Conservation (phyloP, 2,329 filamentous ascomycete genomes). For the Colletotrichum sojae region DNA sequence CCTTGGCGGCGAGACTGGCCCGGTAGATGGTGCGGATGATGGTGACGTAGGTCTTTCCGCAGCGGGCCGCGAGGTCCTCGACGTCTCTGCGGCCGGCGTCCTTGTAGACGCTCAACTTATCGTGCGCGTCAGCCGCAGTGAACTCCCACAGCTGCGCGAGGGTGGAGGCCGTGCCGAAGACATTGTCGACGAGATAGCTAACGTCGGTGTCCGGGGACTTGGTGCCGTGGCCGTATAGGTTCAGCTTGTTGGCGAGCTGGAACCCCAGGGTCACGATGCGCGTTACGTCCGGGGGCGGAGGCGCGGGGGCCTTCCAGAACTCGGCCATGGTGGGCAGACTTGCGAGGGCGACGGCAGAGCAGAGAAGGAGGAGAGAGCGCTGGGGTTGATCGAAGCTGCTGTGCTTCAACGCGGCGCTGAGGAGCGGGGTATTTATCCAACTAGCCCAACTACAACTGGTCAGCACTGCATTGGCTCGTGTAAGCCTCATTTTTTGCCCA, state of each 20-base stretch:
- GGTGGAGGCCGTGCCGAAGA: slow-evolving; percentile 10
- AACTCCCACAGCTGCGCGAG: slow-evolving; percentile 27
- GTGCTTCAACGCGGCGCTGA: not conserved
- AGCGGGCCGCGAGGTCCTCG: slow-evolving; percentile 22
- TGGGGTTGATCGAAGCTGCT: not conserved
- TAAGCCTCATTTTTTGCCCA: slow-evolving; percentile 35
- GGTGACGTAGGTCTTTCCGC: slow-evolving; percentile 23
- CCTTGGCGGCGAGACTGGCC: slow-evolving; percentile 26
- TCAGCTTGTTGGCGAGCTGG: slow-evolving; percentile 31
- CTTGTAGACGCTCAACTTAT: slow-evolving; percentile 17
- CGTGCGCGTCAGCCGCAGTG: slow-evolving; percentile 15
- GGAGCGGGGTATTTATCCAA: slow-evolving; percentile 34
- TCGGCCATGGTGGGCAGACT: not conserved
- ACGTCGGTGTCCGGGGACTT: slow-evolving; percentile 2
- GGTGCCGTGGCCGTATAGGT: slow-evolving; percentile 13
- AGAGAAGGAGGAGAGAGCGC: not conserved
- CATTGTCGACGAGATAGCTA: not conserved
- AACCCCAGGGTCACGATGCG: slow-evolving; percentile 29
- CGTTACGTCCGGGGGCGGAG: slow-evolving; percentile 12
- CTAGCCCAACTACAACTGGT: not conserved
- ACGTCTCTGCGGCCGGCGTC: slow-evolving; percentile 29
- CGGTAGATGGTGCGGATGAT: slow-evolving; percentile 30
- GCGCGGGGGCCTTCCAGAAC: not conserved
- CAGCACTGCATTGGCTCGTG: slow-evolving; percentile 11
- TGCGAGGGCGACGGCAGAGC: not conserved